phyloP scores from a whole-genome alignment of 2,329 filamentous ascomycete species.

The Periconia sp. region DNA sequence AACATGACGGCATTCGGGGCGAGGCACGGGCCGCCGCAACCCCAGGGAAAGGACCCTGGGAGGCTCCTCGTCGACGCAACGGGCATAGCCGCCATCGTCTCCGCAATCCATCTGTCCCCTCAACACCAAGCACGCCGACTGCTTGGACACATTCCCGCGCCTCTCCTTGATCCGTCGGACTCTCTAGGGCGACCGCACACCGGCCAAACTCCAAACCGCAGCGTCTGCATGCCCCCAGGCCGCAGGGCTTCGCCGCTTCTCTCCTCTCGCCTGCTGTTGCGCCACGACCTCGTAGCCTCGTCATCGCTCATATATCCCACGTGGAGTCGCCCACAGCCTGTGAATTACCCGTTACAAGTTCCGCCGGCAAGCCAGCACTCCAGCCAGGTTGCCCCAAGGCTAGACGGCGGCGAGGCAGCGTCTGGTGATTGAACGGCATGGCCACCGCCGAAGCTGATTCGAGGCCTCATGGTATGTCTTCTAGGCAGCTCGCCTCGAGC shows the following conservation, averaged over 20 bases:
- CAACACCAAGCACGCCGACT: slow-evolving; percentile 6
- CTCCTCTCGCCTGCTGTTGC: slow-evolving; percentile 7
- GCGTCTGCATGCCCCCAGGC: background rate
- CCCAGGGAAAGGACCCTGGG: slow-evolving; percentile 3
- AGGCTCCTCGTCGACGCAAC: background rate
- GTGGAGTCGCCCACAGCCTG: slow-evolving; percentile 22
- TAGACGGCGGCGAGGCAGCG: slow-evolving; percentile 9
- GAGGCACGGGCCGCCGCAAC: slow-evolving; percentile 7
- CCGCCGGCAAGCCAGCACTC: slow-evolving; percentile 5
- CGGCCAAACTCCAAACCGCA: no score
- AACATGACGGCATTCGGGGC: background rate
- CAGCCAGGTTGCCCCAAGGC: background rate
- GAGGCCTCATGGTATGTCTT: slow-evolving; percentile 51
- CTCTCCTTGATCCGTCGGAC: background rate
- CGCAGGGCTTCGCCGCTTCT: slow-evolving; percentile 4
- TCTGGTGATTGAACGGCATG: slow-evolving; percentile 39
- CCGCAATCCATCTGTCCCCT: slow-evolving; percentile 9
- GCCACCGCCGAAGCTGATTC: slow-evolving; percentile 53
- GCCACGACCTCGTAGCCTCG: slow-evolving; percentile 18
- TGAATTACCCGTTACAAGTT: slow-evolving; percentile 18
- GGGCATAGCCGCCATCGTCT: background rate
- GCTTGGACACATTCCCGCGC: background rate
- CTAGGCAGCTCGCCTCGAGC: slow-evolving; percentile 20
- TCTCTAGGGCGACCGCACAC: slow-evolving; percentile 1
- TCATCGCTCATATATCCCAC: slow-evolving; percentile 26